These are phyloP conservation scores for Chaetomium fimeti DNA, from an alignment of 495 filamentous ascomycete species.

Conservation along the genomic window DNA sequence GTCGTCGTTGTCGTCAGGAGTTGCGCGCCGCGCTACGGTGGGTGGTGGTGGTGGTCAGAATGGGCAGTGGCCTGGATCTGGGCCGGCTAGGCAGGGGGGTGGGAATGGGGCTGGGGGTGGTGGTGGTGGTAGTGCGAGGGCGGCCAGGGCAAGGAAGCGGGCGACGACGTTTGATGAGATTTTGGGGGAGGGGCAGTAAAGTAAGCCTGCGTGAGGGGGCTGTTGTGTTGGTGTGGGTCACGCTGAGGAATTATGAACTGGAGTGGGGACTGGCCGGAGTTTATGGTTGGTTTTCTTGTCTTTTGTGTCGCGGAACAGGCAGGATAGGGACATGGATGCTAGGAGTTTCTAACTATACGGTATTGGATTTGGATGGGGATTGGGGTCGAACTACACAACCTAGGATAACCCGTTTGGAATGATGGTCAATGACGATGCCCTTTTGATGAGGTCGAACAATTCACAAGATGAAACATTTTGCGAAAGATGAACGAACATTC, in stretches of 20 bases:
- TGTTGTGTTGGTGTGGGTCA: neutral
- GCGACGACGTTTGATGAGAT: constrained; percentile 31
- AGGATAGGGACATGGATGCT: too few relatives aligned
- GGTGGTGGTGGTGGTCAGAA: neutral
- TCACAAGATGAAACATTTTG: too few relatives aligned
- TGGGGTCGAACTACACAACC: too few relatives aligned
- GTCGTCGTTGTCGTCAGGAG: neutral
- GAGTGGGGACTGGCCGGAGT: too few relatives aligned
- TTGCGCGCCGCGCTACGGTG: neutral
- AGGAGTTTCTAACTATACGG: too few relatives aligned
- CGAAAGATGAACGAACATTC: too few relatives aligned
- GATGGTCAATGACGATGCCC: too few relatives aligned
- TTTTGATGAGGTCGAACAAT: too few relatives aligned
- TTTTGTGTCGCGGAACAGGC: too few relatives aligned
- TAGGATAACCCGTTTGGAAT: too few relatives aligned
- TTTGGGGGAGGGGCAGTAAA: constrained; percentile 3
- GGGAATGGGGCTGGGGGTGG: neutral
- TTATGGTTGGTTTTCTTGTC: too few relatives aligned
- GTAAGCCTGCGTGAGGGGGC: neutral
- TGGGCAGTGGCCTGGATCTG: neutral
- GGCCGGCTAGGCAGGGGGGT: neutral
- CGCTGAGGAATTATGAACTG: neutral
- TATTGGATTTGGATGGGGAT: too few relatives aligned
- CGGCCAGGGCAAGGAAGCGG: neutral
- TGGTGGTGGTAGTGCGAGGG: neutral